A percentile compares a stretch with the other conserved stretches of the same genome.
These are phyloP conservation scores for Schizochytrium sp. DNA, from an alignment of 108 stramenopile species.

Conservation along the genomic window DNA sequence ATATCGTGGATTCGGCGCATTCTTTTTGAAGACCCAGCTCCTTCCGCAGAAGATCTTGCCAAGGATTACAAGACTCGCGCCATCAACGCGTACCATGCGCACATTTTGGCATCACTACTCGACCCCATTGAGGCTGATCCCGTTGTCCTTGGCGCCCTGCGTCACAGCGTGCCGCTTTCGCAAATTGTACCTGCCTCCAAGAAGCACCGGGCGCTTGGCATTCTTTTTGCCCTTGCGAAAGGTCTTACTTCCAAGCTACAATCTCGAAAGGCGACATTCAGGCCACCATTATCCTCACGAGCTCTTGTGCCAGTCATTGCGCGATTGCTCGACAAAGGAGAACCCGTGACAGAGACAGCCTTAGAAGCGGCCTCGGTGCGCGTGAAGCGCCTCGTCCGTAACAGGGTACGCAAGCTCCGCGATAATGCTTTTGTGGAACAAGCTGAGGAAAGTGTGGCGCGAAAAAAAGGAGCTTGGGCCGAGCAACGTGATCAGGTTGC, in stretches of 20 bases:
- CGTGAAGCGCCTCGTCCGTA: not conserved
- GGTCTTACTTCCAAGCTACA: not conserved
- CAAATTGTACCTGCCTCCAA: not conserved
- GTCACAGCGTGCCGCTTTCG: not conserved
- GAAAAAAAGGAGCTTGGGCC: not conserved
- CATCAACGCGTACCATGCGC: not conserved
- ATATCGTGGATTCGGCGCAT: not conserved
- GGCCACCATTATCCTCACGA: not conserved
- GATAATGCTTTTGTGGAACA: not conserved
- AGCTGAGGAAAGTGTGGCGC: not conserved
- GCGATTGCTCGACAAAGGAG: not conserved
- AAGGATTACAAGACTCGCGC: not conserved
- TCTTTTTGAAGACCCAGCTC: not conserved
- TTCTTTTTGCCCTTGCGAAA: not conserved
- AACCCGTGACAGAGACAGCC: not conserved
- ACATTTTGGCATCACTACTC: not conserved
- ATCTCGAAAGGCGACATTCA: not conserved
- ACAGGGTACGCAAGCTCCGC: not conserved
- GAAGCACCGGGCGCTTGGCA: not conserved
- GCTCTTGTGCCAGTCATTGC: not conserved
- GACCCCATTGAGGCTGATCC: not conserved
- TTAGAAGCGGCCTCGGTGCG: not conserved
- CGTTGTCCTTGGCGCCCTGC: not conserved
- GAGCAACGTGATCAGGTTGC: not conserved
- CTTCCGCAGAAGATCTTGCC: not conserved